phyloP scores from a whole-genome alignment of 2,329 filamentous ascomycete genomes.

The Hymenoscyphus fructigenus region DNA sequence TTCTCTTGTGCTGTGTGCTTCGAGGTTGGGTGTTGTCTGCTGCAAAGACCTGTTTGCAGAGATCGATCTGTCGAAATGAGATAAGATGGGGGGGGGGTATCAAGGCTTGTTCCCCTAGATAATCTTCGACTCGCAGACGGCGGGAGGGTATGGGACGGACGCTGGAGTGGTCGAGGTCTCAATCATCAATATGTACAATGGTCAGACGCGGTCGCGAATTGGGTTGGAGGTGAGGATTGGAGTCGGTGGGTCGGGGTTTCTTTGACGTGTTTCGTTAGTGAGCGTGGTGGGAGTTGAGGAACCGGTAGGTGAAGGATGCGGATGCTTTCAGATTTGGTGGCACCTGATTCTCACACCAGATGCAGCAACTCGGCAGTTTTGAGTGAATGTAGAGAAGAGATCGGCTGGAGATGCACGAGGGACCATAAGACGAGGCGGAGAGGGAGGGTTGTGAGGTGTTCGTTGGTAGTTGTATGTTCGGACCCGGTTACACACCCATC shows the following conservation, averaged over 20 bases:
- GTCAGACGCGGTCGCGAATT: neutral
- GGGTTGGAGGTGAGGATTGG: neutral
- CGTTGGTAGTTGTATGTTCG: neutral
- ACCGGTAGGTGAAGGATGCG: neutral
- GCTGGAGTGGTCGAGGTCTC: neutral
- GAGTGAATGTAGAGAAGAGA: neutral
- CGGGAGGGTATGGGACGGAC: neutral
- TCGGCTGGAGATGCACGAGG: neutral
- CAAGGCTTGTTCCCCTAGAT: neutral
- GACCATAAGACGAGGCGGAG: neutral
- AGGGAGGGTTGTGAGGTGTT: neutral
- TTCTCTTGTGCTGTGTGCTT: neutral
- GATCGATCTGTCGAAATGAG: neutral
- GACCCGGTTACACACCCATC: constrained; percentile 1
- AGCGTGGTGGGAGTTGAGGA: neutral
- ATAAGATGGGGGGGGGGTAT: neutral
- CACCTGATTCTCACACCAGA: neutral
- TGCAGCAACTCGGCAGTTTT: neutral
- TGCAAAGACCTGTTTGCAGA: constrained; percentile 1
- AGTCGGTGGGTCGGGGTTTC: neutral
- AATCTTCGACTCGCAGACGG: neutral
- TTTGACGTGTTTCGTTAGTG: neutral
- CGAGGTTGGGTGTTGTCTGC: neutral
- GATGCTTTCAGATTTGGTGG: constrained; percentile 1
- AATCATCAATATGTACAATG: neutral